Percentiles rank a stretch among this genome's conserved stretches.
Evolutionary conservation across 2,329 filamentous ascomycete species (phyloP).

Genomic region (Colletotrichum phormii): DNA sequence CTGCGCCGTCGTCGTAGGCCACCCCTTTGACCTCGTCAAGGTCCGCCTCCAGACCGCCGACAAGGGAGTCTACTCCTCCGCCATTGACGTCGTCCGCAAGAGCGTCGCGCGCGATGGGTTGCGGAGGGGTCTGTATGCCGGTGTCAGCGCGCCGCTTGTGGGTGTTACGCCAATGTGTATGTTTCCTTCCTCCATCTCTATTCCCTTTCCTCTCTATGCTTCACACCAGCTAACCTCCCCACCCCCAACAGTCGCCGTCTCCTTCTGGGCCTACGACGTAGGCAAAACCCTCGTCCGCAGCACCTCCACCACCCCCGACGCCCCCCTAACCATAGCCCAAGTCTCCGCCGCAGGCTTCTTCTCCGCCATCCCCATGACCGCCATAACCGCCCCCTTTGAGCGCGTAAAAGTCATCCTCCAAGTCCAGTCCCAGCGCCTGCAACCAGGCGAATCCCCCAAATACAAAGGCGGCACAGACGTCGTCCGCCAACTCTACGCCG

Average conservation of each 20-base stretch:
- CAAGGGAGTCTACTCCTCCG: slow-evolving; percentile 88
- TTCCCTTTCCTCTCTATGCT: not conserved
- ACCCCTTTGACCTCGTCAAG: slow-evolving; percentile 98
- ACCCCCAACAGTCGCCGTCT: slow-evolving; percentile 69
- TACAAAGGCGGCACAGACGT: slow-evolving; percentile 91
- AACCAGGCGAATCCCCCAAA: slow-evolving; percentile 90
- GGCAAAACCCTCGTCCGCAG: slow-evolving; percentile 88
- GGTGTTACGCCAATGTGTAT: slow-evolving; percentile 99
- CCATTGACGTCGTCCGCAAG: slow-evolving; percentile 91
- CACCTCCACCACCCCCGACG: slow-evolving; percentile 72
- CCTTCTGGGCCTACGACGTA: slow-evolving; percentile 90
- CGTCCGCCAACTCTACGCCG: slow-evolving; percentile 90
- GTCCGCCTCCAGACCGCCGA: slow-evolving; percentile 97
- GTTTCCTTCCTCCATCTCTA: slow-evolving; percentile 50
- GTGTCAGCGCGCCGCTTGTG: slow-evolving; percentile 92
- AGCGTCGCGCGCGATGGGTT: slow-evolving; percentile 89
- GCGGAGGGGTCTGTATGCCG: slow-evolving; percentile 87
- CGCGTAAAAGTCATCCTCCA: slow-evolving; percentile 98
- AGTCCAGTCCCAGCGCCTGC: slow-evolving; percentile 93
- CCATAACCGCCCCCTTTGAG: slow-evolving; percentile 99
- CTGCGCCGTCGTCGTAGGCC: slow-evolving; percentile 92
- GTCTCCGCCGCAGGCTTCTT: slow-evolving; percentile 95
- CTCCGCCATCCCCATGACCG: slow-evolving; percentile 95
- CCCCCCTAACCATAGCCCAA: slow-evolving; percentile 83
- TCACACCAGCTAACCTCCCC: not conserved